phyloP scores from a whole-genome alignment of 257 asterid species.

The Rauvolfia tetraphylla region DNA sequence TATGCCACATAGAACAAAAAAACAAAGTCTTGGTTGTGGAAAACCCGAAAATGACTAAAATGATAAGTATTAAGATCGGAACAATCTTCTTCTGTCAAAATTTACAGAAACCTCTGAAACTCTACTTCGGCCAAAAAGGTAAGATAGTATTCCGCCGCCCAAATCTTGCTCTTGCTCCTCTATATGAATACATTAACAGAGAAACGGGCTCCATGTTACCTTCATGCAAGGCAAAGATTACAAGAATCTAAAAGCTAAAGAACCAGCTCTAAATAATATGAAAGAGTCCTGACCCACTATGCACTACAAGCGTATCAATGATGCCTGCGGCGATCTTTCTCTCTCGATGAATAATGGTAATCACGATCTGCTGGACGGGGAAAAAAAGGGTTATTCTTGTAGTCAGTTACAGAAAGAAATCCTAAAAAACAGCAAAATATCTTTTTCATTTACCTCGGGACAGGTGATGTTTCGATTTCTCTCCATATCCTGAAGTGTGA shows the following conservation, averaged over 20 bases:
- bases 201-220: background rate
- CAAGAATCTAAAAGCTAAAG: background rate
- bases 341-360: constrained; percentile 66
- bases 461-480: constrained; percentile 62
- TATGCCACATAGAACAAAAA: too few relatives aligned
- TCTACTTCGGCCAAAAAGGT: background rate
- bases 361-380: constrained; percentile 64
- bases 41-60: too few relatives aligned
- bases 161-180: background rate
- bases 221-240: background rate
- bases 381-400: background rate
- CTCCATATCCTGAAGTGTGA: constrained; percentile 50
- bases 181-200: too few relatives aligned
- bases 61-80: too few relatives aligned
- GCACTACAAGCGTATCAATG: constrained; percentile 42
- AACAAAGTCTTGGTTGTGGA: too few relatives aligned
- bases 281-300: background rate
- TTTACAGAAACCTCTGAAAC: background rate
- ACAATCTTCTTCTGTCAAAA: too few relatives aligned
- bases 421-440: background rate
- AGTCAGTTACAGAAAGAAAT: background rate
- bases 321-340: constrained; percentile 71
- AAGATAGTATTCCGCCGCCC: background rate
- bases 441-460: constrained; percentile 55
- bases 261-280: background rate